Evolutionary conservation across 1,284 basidiomycete genomes (phyloP).

Genomic region (Cystobasidium slooffiae): DNA sequence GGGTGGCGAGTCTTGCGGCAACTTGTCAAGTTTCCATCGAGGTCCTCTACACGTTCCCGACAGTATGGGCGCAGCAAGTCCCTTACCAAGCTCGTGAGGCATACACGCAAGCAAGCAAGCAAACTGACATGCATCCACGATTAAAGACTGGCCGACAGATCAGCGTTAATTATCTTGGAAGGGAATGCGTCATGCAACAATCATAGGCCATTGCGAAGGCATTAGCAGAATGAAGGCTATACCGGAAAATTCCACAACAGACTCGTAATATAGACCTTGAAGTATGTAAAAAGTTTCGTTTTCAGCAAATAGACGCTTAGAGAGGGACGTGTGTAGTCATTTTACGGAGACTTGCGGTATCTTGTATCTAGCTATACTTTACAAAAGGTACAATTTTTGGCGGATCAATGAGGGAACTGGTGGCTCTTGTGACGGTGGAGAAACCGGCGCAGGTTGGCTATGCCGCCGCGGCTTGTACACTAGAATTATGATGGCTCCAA

Average conservation of each 20-base stretch:
- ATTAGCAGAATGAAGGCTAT: not conserved
- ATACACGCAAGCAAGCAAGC: not conserved
- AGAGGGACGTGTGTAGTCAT: not conserved
- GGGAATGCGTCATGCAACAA: not conserved
- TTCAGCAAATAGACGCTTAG: not conserved
- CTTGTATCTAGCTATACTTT: no score
- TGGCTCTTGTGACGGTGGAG: not conserved
- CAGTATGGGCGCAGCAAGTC: not conserved
- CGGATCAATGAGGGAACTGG: not conserved
- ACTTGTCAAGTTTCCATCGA: constrained; percentile 14
- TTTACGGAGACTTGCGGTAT: no score
- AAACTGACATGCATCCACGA: no score
- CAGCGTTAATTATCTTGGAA: not conserved
- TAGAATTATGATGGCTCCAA: constrained; percentile 77
- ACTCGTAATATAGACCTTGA: no score
- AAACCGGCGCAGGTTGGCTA: not conserved
- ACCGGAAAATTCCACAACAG: no score
- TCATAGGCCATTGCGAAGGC: not conserved
- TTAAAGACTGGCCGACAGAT: not conserved
- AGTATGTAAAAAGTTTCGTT: no score
- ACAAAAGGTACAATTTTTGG: not conserved
- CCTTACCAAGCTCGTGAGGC: not conserved
- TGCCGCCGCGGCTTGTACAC: constrained; percentile 73
- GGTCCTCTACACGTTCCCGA: constrained; percentile 6
- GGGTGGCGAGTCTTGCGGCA: constrained; percentile 3